Base-by-base conservation (phyloP, 2,329 filamentous ascomycete genomes). In the Talaromyces sp. region DNA sequence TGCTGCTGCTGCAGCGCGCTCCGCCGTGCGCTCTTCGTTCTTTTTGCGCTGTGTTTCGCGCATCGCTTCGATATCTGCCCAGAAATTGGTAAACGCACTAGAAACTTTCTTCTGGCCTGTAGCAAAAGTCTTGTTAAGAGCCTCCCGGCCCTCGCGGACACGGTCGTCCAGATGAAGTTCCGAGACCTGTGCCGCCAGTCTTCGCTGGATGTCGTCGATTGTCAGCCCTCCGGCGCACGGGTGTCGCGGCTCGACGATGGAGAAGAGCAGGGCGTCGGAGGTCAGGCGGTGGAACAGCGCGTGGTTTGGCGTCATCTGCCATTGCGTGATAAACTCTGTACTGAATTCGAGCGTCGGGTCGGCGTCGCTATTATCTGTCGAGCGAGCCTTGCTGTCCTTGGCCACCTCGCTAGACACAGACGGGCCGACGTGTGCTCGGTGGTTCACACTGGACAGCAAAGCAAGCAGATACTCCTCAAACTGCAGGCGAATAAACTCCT, bases 391-490 rank as follows among this genome's bases (percentile, higher is more conserved):
- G 2, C 68, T 66, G 3, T 53, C 44, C 74, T 64, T 78, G 72
- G 65, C 78, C 72, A 65, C 64, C 17, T 67, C 65, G 6, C 69
- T 68, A 30, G 72, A 83, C 60, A 76, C 73, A 28, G 88, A 79
- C 70, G 89, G 88, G 69, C 86, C 87, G 74, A 92, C 92, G 73
- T 96, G 88, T 69, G 86, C 87, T 74, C 92, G 92, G 73, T 96
- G 98, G 73, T 97, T 97, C 67, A 93, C 89, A 0, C 91, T 87
- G 0, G 93, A 91, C 51, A 98, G 85, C 64, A 99, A 83, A 0
- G 92, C 91, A 27, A 98, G 84, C 6, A 99, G 84, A 72, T 99
- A 99, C 70, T 97, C 93, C 76, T 99, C 95, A 65, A 99, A 99
- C 70, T 98, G 93, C 47, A 97, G 85, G 32, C 95, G 87, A 68